Evolutionary conservation across 2,329 filamentous ascomycete species (phyloP), one percentile per base, ranked within the genome.

Genomic region (Penicillium sp.): DNA sequence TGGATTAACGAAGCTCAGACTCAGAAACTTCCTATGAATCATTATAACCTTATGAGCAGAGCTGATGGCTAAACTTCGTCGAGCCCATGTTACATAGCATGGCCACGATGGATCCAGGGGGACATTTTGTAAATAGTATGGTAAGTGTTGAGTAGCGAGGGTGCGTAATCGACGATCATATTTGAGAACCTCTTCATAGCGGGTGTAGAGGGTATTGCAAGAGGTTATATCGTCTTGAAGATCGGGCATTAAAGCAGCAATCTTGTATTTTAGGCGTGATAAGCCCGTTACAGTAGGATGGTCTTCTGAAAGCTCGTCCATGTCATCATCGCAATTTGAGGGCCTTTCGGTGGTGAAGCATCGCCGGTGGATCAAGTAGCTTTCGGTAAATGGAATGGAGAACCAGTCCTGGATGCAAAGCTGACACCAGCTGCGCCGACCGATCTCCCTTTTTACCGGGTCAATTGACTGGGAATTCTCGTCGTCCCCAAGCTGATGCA

Each of bases 1-100:
- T 1, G 71, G 72, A 44, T 79, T 78, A 3, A 75, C 78, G 63
- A 81, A 81, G 53, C 78, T 80, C 44, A 73, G 69, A 42, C 77
- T 77, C 2, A 81, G 65, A 57, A 81, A 81, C 42, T 75, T 77
- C 47, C 80, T 74, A 56, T 80, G 78, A 5, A 80, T 74, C 79
- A 81, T 81, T 62, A 82, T 81, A n/a, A 80, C 75, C 60, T 82
- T 81, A 42, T 82, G 79, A 9, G 75, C 74, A 10, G 72, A 69
- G 30, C 77, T 79, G 17, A 79, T 76, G 9, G 77, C 74, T 17
- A 79, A 68, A 30, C 77, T 69, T 45, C 75, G 72, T 58, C 77
- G 72, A 1, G 78, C 78, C 79, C 79, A 81, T 1, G 66, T 70
- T 1, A 79, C 71, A 70, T 78, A 81, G 26, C 64, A 65, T 9